These are phyloP conservation scores for Hygrophila difformis DNA, from an alignment of 257 asterid species.

Conservation along the genomic window DNA sequence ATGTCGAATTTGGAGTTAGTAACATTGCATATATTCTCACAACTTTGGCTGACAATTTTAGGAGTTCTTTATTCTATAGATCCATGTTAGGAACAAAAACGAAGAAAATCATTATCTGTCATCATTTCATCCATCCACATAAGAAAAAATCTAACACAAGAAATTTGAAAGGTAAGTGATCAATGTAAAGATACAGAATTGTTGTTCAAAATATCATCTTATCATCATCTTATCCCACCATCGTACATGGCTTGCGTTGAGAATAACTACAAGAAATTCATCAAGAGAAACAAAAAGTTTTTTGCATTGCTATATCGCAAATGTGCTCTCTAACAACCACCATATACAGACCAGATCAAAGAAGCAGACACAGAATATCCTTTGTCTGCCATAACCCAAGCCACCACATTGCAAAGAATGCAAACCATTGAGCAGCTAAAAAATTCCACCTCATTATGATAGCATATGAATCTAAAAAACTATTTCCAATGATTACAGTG, in stretches of 20 bases:
- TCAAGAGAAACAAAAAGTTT: conserved; percentile 6
- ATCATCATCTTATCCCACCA: no score
- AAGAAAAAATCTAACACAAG: no score
- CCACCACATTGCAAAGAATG: conserved; percentile 2
- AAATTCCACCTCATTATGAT: not conserved
- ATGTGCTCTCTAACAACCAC: not conserved
- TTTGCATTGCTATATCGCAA: not conserved
- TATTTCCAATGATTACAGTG: conserved; percentile 1
- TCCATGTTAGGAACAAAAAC: no score
- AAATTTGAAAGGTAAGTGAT: no score
- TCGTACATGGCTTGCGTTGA: not conserved
- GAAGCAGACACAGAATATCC: not conserved
- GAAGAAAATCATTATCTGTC: no score
- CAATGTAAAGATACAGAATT: not conserved
- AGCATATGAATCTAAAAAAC: not conserved
- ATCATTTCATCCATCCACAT: no score
- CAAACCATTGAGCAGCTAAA: not conserved
- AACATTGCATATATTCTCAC: no score
- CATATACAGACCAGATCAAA: conserved; percentile 7
- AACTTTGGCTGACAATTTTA: no score
- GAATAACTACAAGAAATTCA: conserved; percentile 3
- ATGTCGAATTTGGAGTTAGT: no score
- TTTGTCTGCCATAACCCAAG: not conserved
- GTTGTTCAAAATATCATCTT: no score
- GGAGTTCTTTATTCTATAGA: no score